Conservation (phyloP, 2,329 filamentous ascomycete species). For the Fulvia fulva region DNA sequence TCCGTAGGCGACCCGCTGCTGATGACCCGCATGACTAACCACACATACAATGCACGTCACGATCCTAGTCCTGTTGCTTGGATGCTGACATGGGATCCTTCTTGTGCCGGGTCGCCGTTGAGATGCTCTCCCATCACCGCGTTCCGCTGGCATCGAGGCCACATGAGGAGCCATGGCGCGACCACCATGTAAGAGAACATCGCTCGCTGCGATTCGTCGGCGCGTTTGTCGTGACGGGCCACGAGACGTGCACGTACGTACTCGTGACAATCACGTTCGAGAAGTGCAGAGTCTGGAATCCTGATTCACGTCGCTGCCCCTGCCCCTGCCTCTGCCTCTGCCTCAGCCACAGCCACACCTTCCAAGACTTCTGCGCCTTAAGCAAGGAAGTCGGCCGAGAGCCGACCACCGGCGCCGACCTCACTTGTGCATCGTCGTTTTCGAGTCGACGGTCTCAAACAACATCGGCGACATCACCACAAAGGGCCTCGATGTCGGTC, state of each 20-base stretch:
- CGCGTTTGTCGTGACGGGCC: background rate
- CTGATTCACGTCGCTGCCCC: background rate
- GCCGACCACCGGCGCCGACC: background rate
- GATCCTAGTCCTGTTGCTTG: slow-evolving; percentile 1
- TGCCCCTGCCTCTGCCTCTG: background rate
- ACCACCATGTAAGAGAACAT: background rate
- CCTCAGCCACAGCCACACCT: background rate
- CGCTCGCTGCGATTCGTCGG: background rate
- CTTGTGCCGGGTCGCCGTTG: background rate
- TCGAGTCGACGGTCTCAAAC: background rate
- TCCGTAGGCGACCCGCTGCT: background rate
- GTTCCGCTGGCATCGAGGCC: no score
- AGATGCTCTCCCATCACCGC: background rate
- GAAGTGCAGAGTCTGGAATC: no score
- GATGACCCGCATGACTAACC: background rate
- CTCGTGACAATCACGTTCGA: no score
- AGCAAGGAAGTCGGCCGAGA: no score
- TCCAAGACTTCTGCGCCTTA: background rate
- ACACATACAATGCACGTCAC: slow-evolving; percentile 3
- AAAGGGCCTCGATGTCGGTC: slow-evolving; percentile 70
- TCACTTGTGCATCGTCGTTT: background rate
- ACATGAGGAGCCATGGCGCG: no score
- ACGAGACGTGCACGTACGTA: no score
- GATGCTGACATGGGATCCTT: background rate
- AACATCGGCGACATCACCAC: background rate